phyloP scores from a whole-genome alignment of 495 filamentous ascomycete species.

The Neurospora sp. region DNA sequence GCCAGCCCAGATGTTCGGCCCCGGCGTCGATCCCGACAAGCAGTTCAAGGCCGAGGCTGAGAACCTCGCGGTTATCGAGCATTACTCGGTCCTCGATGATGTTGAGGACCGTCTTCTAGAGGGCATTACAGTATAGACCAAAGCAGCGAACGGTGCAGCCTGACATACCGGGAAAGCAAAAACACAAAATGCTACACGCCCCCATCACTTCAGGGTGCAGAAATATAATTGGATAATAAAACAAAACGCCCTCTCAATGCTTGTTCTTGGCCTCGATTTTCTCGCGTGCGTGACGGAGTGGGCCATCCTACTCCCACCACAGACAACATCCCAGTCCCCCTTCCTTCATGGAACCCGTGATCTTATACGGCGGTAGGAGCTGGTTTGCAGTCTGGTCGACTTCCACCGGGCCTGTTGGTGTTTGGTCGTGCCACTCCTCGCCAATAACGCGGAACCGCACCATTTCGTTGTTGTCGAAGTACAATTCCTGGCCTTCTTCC shows the following conservation, averaged over 20 bases:
- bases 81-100: slow-evolving; percentile 78
- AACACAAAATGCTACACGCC: background rate
- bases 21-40: slow-evolving; percentile 92
- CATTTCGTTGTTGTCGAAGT: slow-evolving; percentile 78
- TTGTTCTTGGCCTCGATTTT: background rate
- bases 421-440: slow-evolving; percentile 83
- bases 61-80: slow-evolving; percentile 89
- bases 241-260: background rate
- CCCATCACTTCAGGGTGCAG: background rate
- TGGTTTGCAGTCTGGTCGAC: slow-evolving; percentile 23
- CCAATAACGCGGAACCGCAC: slow-evolving; percentile 74
- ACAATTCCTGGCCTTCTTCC: slow-evolving; percentile 58
- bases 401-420: slow-evolving; percentile 55
- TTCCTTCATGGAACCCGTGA: slow-evolving; percentile 51
- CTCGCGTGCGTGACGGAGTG: background rate
- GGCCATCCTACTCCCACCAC: slow-evolving; percentile 39
- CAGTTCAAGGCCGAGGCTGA: slow-evolving; percentile 83
- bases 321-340: slow-evolving; percentile 41
- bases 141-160: background rate
- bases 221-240: background rate
- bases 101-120: slow-evolving; percentile 74
- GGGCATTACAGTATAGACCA: slow-evolving; percentile 33
- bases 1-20: slow-evolving; percentile 62
- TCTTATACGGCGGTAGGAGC: slow-evolving; percentile 50
- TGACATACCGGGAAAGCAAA: background rate